Conservation (phyloP, 768 basidiomycete species). For the Lactifluus echinatus region DNA sequence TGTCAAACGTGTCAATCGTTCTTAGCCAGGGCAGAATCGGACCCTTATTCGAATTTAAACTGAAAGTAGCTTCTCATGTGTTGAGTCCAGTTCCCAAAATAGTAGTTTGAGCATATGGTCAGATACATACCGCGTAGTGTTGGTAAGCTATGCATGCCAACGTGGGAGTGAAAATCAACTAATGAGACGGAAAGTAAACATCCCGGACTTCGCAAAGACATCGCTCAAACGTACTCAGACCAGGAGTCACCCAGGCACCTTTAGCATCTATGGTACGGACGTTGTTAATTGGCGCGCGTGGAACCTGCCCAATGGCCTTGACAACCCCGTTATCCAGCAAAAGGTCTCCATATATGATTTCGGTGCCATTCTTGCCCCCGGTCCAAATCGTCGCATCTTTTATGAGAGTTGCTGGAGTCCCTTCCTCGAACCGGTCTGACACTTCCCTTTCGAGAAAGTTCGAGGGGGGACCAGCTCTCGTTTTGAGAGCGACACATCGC, state of each 20-base stretch:
- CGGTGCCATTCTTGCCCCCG: constrained; percentile 46
- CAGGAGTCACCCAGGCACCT: constrained; percentile 60
- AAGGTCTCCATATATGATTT: constrained; percentile 52
- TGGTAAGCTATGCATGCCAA: constrained; percentile 65
- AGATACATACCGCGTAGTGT: constrained; percentile 33
- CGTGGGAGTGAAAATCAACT: constrained; percentile 51
- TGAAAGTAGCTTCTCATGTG: constrained; percentile 36
- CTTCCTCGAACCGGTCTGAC: constrained; percentile 60
- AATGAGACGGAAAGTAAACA: constrained; percentile 3
- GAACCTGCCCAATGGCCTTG: constrained; percentile 44
- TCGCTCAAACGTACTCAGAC: constrained; percentile 35
- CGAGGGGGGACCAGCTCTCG: constrained; percentile 26
- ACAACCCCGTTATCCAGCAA: constrained; percentile 60
- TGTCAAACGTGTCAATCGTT: constrained; percentile 78
- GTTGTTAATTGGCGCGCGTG: constrained; percentile 29
- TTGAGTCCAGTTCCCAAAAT: not conserved
- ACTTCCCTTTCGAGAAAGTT: constrained; percentile 25
- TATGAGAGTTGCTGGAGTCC: constrained; percentile 59
- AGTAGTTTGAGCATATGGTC: not conserved
- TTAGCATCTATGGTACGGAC: constrained; percentile 49
- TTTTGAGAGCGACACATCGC: constrained; percentile 27
- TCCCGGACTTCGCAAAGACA: constrained; percentile 12
- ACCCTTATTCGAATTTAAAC: constrained; percentile 58
- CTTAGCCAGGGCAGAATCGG: constrained; percentile 72
- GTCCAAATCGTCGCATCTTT: constrained; percentile 64